Evolutionary conservation across 2,329 filamentous ascomycete genomes (phyloP), one percentile per base, ranked within the genome.

Genomic region (Pleoardoris graminearum): DNA sequence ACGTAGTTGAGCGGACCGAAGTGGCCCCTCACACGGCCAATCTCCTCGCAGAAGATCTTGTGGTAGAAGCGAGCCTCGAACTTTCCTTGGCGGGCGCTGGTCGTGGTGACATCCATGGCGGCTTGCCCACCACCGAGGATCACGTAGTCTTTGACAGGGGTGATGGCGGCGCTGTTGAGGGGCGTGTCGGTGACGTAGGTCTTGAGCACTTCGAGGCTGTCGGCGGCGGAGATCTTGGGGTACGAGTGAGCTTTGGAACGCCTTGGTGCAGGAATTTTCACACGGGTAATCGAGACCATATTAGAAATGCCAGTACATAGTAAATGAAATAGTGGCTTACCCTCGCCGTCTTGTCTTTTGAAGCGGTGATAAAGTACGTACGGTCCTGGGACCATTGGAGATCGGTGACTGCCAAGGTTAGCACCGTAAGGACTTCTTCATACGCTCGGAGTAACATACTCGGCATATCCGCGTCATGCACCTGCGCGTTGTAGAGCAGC

Each of bases 41-140:
- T 93, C 81, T 99, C 94, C 77, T 99, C 93, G 78, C 96, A 91
- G 75, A 99, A 97, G 75, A 99, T 88, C 84, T 96, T 97, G 87
- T 99, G 94, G 83, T 97, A 99, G 84, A 99, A 99, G 62, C 94
- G 87, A 38, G 94, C 94, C 79, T 99, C 94, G 81, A 99, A 99
- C 80, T 97, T 97, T 79, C 94, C 94, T 82, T 99, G 94, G 63
- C 94, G 86, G 44, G 91, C 87, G 29, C 88, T 88, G 46, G 94
- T 97, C 49, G 90, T 95, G 53, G 94, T 99, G 77, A 99, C 94
- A 73, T 97, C 93, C 91, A 97, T 97, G 72, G 94, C 94, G 61
- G 92, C 94, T 80, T 99, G 94, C 67, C 94, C 94, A 85, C 94
- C 94, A 68, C 94, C 94, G 38, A 99, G 88, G 71, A 99, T 95